Conservation (phyloP, 805 yeast genomes). For the Wickerhamiella galacta region DNA sequence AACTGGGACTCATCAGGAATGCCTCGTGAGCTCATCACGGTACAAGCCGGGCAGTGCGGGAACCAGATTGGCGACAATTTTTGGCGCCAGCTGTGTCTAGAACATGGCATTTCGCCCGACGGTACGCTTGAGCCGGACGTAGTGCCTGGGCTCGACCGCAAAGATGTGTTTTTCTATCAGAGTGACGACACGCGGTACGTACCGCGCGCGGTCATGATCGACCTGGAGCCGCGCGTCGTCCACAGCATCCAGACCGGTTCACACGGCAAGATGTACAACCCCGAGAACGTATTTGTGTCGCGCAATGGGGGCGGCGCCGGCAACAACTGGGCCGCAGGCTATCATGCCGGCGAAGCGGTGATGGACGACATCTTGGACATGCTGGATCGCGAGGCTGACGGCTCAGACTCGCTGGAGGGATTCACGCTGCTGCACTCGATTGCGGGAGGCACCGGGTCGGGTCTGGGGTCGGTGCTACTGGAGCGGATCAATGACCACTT, state of each 20-base stretch:
- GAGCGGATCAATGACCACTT: constrained; percentile 69
- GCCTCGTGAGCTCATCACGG: constrained; percentile 23
- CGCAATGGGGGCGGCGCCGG: constrained; percentile 89
- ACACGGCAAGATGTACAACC: constrained; percentile 55
- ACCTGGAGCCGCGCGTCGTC: constrained; percentile 75
- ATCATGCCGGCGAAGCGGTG: constrained; percentile 49
- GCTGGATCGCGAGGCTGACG: constrained; percentile 79
- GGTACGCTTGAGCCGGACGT: constrained; percentile 34
- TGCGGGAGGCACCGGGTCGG: constrained; percentile 98
- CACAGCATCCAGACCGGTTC: constrained; percentile 37
- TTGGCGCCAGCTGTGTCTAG: constrained; percentile 77
- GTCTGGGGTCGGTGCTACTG: constrained; percentile 69
- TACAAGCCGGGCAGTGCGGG: constrained; percentile 73
- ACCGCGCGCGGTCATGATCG: constrained; percentile 74
- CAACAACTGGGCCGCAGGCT: constrained; percentile 90
- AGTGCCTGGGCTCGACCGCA: constrained; percentile 41
- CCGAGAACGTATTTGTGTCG: constrained; percentile 63
- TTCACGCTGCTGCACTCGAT: constrained; percentile 86
- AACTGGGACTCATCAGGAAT: constrained; percentile 4
- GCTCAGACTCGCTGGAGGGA: constrained; percentile 76
- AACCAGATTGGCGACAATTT: constrained; percentile 87
- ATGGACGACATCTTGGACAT: constrained; percentile 64
- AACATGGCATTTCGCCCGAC: constrained; percentile 66
- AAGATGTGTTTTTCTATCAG: constrained; percentile 67
- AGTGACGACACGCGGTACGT: constrained; percentile 64